These are phyloP conservation scores for Raddia guianensis DNA, from an alignment of 176 grass and related monocot genomes.

Conservation along the genomic window DNA sequence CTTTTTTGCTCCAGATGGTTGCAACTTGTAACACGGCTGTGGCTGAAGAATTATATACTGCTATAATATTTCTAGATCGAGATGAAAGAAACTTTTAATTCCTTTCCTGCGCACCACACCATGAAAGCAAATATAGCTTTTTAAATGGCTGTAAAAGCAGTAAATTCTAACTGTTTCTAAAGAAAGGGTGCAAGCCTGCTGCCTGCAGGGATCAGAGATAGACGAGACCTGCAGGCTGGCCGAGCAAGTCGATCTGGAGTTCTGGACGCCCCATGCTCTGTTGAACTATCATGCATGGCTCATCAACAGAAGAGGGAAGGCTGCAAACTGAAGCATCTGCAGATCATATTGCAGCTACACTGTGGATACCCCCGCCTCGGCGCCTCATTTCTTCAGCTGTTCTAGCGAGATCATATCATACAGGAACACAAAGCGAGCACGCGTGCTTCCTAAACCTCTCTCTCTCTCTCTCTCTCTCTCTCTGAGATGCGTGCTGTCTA, in stretches of 20 bases:
- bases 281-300: constrained; percentile 10
- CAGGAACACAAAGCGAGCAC: not conserved
- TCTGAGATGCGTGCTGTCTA: not conserved
- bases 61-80: not conserved
- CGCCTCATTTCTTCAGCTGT: not conserved
- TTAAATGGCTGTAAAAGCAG: constrained; percentile 4
- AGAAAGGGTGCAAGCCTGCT: not conserved
- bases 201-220: not conserved
- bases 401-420: not conserved
- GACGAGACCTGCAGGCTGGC: not conserved
- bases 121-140: not conserved
- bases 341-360: not conserved
- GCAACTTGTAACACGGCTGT: not conserved
- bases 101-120: not conserved
- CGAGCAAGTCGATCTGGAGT: not conserved
- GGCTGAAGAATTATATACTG: constrained; percentile 12
- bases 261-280: not conserved
- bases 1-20: not conserved
- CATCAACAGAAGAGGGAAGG: not conserved
- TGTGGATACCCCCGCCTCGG: not conserved
- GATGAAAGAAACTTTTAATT: not conserved
- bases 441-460: not conserved
- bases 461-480: no score
- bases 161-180: not conserved
- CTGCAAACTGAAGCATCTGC: not conserved